phyloP scores from a whole-genome alignment of 768 basidiomycete species.

The Lactarius evosmus region DNA sequence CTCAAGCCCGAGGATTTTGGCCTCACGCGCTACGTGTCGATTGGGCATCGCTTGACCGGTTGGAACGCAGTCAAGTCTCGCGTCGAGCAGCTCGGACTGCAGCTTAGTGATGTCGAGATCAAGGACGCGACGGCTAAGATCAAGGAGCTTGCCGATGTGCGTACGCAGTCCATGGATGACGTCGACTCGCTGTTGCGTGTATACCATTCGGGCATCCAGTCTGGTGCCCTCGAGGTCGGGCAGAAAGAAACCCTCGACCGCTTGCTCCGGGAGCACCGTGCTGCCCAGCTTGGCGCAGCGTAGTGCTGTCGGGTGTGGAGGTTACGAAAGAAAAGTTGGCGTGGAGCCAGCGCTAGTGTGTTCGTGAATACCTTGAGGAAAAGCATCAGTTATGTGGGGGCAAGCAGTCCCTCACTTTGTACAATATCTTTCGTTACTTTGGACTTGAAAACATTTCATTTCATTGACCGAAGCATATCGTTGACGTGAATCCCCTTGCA shows the following conservation, averaged over 20 bases:
- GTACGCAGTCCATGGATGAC: constrained; percentile 98
- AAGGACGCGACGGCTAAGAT: constrained; percentile 99
- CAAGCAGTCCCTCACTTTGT: constrained; percentile 8
- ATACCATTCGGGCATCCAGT: constrained; percentile 91
- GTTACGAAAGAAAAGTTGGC: constrained; percentile 8
- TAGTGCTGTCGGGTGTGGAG: not conserved
- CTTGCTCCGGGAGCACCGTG: constrained; percentile 76
- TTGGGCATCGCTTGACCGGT: constrained; percentile 94
- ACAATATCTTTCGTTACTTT: constrained; percentile 4
- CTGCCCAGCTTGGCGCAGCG: constrained; percentile 28
- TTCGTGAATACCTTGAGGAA: not conserved
- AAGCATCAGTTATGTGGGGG: not conserved
- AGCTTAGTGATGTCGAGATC: constrained; percentile 89
- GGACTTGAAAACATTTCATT: not conserved
- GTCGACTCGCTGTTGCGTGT: constrained; percentile 95
- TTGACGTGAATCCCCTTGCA: not conserved
- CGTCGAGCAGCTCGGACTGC: constrained; percentile 92
- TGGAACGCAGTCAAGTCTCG: constrained; percentile 99
- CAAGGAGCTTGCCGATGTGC: constrained; percentile 98
- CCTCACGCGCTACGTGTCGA: constrained; percentile 94
- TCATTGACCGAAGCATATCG: not conserved
- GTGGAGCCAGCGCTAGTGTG: constrained; percentile 3
- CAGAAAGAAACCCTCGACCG: constrained; percentile 89
- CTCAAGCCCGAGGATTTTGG: constrained; percentile 99
- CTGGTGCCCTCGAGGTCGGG: constrained; percentile 90